phyloP scores from a whole-genome alignment of 2,329 filamentous ascomycete genomes.

The Trichoderma simmonsii region DNA sequence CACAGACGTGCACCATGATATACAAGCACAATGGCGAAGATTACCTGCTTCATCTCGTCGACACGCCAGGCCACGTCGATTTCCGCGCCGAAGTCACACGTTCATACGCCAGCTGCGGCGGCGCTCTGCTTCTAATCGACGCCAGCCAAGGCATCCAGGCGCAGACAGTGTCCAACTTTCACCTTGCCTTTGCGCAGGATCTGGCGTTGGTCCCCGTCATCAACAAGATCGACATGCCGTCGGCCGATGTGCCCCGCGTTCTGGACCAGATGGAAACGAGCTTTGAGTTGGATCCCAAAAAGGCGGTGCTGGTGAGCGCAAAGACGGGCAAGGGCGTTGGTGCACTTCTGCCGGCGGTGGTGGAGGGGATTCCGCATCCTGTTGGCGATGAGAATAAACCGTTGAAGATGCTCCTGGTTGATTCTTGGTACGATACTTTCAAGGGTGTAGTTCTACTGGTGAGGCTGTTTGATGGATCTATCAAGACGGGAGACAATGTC shows the following conservation, averaged over 20 bases:
- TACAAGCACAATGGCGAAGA: conserved; percentile 83
- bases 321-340: conserved; percentile 91
- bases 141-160: conserved; percentile 95
- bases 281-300: conserved; percentile 81
- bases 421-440: conserved; percentile 98
- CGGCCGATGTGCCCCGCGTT: conserved; percentile 81
- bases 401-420: conserved; percentile 81
- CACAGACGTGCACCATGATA: conserved; percentile 97
- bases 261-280: conserved; percentile 80
- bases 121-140: conserved; percentile 88
- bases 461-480: conserved; percentile 81
- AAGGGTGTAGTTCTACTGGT: conserved; percentile 90
- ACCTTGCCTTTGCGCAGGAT: conserved; percentile 90
- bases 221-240: conserved; percentile 93
- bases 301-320: conserved; percentile 72
- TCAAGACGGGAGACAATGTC: conserved; percentile 81
- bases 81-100: conserved; percentile 94
- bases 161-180: conserved; percentile 98
- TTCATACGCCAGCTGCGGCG: conserved; percentile 94
- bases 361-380: conserved; percentile 80
- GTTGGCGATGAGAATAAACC: conserved; percentile 69
- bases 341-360: conserved; percentile 76
- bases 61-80: conserved; percentile 96
- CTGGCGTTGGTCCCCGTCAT: conserved; percentile 84
- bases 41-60: conserved; percentile 91